Evolutionary conservation across 2,329 filamentous ascomycete species (phyloP).

Genomic region (Fusarium buxicola): DNA sequence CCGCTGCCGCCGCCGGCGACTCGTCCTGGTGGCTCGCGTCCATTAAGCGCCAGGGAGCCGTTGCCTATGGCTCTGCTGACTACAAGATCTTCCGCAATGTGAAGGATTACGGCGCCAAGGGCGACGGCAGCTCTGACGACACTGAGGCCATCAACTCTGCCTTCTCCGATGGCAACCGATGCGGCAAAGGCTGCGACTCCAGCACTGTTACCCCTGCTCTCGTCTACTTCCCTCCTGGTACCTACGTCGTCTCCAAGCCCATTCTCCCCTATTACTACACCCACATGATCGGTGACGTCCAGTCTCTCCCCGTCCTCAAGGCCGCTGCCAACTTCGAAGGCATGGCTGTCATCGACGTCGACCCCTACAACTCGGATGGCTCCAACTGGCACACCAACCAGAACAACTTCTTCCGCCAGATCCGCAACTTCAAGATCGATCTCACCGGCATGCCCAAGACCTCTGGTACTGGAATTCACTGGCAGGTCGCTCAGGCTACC

Average conservation of each 20-base stretch:
- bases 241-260: constrained; percentile 82
- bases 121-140: constrained; percentile 79
- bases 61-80: constrained; percentile 67
- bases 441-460: constrained; percentile 71
- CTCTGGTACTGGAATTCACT: constrained; percentile 79
- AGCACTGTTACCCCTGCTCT: constrained; percentile 85
- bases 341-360: constrained; percentile 89
- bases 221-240: constrained; percentile 92
- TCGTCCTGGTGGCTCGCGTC: constrained; percentile 77
- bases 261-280: constrained; percentile 93
- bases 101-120: constrained; percentile 78
- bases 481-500: constrained; percentile 87
- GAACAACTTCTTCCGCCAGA: constrained; percentile 85
- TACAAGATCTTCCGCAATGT: constrained; percentile 85
- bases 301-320: constrained; percentile 79
- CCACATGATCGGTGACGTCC: constrained; percentile 86
- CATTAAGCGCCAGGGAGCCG: constrained; percentile 75
- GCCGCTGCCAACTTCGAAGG: constrained; percentile 78
- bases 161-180: constrained; percentile 81
- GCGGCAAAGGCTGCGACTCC: constrained; percentile 84
- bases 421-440: constrained; percentile 86
- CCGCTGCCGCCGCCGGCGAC: constrained; percentile 41
- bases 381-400: constrained; percentile 84
- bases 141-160: constrained; percentile 89
- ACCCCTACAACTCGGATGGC: constrained; percentile 80